Evolutionary conservation across 805 yeast genomes (phyloP).

Genomic region (Candida anglica): DNA sequence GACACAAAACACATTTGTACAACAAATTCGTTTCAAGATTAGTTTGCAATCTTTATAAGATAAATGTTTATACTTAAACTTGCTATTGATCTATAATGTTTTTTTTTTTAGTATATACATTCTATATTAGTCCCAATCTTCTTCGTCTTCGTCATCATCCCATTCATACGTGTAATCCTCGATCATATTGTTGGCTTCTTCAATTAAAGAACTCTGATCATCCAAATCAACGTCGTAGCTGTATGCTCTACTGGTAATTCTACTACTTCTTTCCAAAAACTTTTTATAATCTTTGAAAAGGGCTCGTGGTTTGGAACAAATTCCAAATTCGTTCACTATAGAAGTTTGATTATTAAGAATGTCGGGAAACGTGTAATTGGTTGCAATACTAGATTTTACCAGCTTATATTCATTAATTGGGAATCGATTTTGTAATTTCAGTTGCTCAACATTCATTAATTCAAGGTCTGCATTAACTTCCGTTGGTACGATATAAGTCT

Average conservation of each 20-base stretch:
- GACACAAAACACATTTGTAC: too few species aligned
- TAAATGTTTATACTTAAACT: too few species aligned
- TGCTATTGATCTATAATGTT: too few species aligned
- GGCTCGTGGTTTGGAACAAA: conserved; percentile 10
- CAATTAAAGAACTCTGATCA: conserved; percentile 32
- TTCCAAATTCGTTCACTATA: conserved; percentile 19
- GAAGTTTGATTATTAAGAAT: conserved; percentile 5
- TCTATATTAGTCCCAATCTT: conserved; percentile 11
- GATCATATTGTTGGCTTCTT: conserved; percentile 26
- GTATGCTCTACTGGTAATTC: conserved; percentile 13
- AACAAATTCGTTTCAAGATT: too few species aligned
- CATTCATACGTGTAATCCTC: conserved; percentile 31
- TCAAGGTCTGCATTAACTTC: conserved; percentile 5
- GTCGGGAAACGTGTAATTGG: conserved; percentile 26
- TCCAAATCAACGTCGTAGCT: conserved; percentile 19
- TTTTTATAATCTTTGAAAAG: conserved; percentile 14
- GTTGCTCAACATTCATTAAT: conserved; percentile 3
- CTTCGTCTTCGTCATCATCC: conserved; percentile 29
- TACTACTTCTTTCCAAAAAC: conserved; percentile 22
- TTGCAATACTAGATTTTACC: conserved; percentile 17
- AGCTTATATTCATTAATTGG: conserved; percentile 1
- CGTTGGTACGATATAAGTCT: conserved; percentile 8
- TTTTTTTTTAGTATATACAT: too few species aligned
- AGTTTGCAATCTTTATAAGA: too few species aligned
- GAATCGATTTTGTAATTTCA: neutral